Percentiles rank a stretch among this genome's conserved stretches.
These are phyloP conservation scores for Citrus inodora DNA, from an alignment of 345 rosid genomes.

Conservation along the genomic window DNA sequence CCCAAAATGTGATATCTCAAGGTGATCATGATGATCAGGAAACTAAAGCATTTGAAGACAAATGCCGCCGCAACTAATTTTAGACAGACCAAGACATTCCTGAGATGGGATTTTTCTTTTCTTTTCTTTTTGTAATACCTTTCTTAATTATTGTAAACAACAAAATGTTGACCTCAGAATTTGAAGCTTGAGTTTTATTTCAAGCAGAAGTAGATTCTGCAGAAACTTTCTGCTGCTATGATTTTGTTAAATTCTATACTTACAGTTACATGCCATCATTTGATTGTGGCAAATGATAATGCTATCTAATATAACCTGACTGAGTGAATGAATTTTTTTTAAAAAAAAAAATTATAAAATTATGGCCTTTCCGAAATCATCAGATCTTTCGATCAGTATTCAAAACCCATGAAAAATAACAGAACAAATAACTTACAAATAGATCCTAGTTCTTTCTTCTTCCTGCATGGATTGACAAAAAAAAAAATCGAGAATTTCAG, in stretches of 20 bases:
- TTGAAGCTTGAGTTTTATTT: conserved; percentile 8
- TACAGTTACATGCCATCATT: background rate
- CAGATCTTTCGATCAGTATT: too few relatives aligned
- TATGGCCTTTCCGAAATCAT: too few relatives aligned
- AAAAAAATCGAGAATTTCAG: background rate
- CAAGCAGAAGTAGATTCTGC: conserved; percentile 2
- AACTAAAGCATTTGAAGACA: background rate
- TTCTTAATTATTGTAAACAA: conserved; percentile 19
- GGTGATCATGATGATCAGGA: conserved; percentile 28
- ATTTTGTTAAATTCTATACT: background rate
- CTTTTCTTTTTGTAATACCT: background rate
- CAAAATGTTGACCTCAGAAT: conserved; percentile 20
- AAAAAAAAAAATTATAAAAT: too few relatives aligned
- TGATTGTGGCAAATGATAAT: background rate
- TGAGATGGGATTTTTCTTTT: conserved; percentile 14
- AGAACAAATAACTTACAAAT: background rate
- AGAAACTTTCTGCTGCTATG: background rate
- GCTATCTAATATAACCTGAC: background rate
- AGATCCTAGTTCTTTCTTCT: background rate
- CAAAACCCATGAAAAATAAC: background rate
- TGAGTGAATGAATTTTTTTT: background rate
- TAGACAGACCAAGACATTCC: conserved; percentile 18
- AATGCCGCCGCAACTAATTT: conserved; percentile 16
- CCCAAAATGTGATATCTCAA: conserved; percentile 48
- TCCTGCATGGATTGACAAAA: too few relatives aligned